Base-by-base conservation (phyloP, 1,284 basidiomycete species). In the Ganoderma sinense region DNA sequence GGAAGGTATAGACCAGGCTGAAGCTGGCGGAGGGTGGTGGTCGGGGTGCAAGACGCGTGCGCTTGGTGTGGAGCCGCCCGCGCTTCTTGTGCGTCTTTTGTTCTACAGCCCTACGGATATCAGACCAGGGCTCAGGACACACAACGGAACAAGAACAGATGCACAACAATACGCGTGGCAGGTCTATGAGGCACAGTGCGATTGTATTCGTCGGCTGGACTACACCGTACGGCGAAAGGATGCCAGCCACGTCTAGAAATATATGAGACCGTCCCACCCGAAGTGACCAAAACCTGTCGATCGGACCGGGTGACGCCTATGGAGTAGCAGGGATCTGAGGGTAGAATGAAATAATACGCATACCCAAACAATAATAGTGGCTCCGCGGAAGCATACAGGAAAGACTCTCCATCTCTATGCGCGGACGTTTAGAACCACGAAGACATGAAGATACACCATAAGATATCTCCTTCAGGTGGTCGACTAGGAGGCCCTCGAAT, bases 191-290 rank as follows among this genome's bases (percentile, higher is more conserved):
- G 51, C 31, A 43, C 59, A 59, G 16, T 66, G 61, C 45, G 55
- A 23, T 70, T 70, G 66, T 65, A 70, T 69, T 67, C 45, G 26
- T 68, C 40, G 62, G 60, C 70, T 62, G 68, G 62, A 67, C 65
- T 71, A 73, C 70, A 68, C 62, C 65, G n/a, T 67, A 70, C 41
- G 65, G 66, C 65, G 67, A 69, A 67, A 71, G 66, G 60, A 62
- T 68, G 68, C 40, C 63, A 41, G 69, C 67, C 71, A 48, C 61
- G 64, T 76, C 75, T 76, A 76, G 68, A 74, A 68, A 74, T 74
- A 74, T 75, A 75, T 71, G 69, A 56, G 68, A 55, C 68, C 68
- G 51, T 71, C 61, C 67, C 48, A 56, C 69, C 71, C 73, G 68
- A 71, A 67, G 66, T 63, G 69, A 64, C 67, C 64, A 66, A 59